Evolutionary conservation across 202 grass and related monocot species (phyloP), one percentile per base, ranked within the genome.

Genomic region (Miscanthus sacchariflorus): DNA sequence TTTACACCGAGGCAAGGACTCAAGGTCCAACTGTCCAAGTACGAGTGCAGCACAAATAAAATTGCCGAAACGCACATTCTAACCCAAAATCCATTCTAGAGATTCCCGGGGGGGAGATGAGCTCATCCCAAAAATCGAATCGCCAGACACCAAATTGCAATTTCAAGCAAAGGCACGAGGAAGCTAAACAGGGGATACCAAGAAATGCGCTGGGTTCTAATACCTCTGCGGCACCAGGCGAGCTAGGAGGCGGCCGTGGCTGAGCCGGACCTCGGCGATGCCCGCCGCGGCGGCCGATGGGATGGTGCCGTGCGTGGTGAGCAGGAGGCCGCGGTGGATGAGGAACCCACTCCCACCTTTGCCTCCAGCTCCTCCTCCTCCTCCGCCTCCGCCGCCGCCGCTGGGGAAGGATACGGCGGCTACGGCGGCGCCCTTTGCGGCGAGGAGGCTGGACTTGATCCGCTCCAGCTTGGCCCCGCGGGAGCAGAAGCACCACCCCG

Each of bases 401-500:
- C 23, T 12, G 9, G 91, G 77, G 73, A 87, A 81, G 72, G 85
- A 94, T 30, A 98, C 87, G 40, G 89, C 74, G 7, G 90, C 96
- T 71, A 98, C 84, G 80, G 96, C 88, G 50, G 93, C 80, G 18
- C 90, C 93, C 90, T 98, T 98, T 3, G 93, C 64, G 11, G 89
- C 61, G 54, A 94, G 90, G 81, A 96, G 84, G 80, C 82, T 83
- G 46, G 85, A 87, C 86, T 98, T 96, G 78, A 98, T 93, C 89
- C 92, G 91, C 92, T 94, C 96, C 80, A 93, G 85, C 71, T 90
- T 93, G 35, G 84, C 93, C 72, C 93, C 93, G 49, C 93, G 89
- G 39, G 90, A 93, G 89, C 93, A 98, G 93, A 98, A 94, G 88
- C 95, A 98, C 90, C 93, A 98, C 11, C 76, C 89, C 12, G 91